phyloP scores from a whole-genome alignment of 768 basidiomycete species.

The Lepiota brunneoincarnata region DNA sequence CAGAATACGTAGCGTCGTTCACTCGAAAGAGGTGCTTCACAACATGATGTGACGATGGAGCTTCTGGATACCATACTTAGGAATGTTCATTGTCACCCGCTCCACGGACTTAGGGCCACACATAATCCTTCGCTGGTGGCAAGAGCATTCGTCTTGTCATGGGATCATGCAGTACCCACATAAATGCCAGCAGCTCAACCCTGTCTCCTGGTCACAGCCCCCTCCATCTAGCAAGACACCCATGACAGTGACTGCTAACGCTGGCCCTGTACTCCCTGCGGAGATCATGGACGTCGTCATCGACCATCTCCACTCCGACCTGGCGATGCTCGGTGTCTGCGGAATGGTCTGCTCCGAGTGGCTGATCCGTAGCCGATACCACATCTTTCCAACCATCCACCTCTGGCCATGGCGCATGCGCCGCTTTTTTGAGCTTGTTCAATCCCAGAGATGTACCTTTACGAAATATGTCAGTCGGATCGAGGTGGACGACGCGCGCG shows the following conservation, averaged over 20 bases:
- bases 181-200: background rate
- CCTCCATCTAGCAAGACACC: background rate
- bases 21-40: too few relatives aligned
- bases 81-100: background rate
- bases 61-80: slow-evolving; percentile 1
- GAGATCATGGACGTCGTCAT: slow-evolving; percentile 34
- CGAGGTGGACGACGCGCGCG: slow-evolving; percentile 22
- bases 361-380: slow-evolving; percentile 27
- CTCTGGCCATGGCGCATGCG: slow-evolving; percentile 26
- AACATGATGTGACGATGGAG: slow-evolving; percentile 3
- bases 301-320: slow-evolving; percentile 27
- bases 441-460: slow-evolving; percentile 22
- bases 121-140: background rate
- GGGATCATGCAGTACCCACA: background rate
- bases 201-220: background rate
- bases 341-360: slow-evolving; percentile 30
- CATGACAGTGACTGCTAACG: background rate
- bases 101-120: background rate
- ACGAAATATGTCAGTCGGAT: slow-evolving; percentile 22
- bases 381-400: slow-evolving; percentile 27
- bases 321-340: slow-evolving; percentile 22
- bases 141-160: background rate
- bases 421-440: slow-evolving; percentile 22
- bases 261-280: slow-evolving; percentile 19
- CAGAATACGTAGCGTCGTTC: background rate